phyloP scores from a whole-genome alignment of 805 yeast species.

The Ogataea nonfermentans region DNA sequence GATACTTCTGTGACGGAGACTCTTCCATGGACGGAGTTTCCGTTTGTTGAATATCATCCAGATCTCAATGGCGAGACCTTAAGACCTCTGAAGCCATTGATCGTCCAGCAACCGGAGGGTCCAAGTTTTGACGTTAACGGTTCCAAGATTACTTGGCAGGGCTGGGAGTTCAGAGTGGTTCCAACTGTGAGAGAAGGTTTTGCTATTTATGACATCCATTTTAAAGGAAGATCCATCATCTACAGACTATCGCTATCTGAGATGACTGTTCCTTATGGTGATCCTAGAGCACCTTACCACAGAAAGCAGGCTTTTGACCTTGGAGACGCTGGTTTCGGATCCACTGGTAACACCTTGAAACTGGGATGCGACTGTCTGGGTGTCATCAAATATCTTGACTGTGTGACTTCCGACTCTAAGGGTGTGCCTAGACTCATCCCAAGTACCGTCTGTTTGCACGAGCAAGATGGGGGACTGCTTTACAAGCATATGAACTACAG shows the following conservation, averaged over 20 bases:
- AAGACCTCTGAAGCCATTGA: conserved; percentile 68
- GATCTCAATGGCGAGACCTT: conserved; percentile 56
- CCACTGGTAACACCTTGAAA: conserved; percentile 61
- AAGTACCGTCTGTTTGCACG: conserved; percentile 77
- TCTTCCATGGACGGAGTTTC: conserved; percentile 57
- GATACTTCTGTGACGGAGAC: conserved; percentile 59
- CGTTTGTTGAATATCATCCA: conserved; percentile 71
- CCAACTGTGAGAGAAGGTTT: conserved; percentile 77
- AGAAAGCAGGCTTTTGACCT: conserved; percentile 85
- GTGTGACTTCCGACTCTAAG: conserved; percentile 48
- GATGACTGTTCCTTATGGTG: conserved; percentile 89
- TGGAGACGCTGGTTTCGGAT: conserved; percentile 85
- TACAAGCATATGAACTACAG: conserved; percentile 82
- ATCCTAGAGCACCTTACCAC: conserved; percentile 79
- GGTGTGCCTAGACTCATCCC: conserved; percentile 65
- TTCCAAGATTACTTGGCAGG: conserved; percentile 72
- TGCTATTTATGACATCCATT: conserved; percentile 67
- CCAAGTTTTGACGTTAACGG: conserved; percentile 65
- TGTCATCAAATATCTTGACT: conserved; percentile 70
- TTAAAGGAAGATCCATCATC: conserved; percentile 73
- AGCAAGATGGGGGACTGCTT: conserved; percentile 72
- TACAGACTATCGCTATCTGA: conserved; percentile 74
- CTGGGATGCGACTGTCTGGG: conserved; percentile 86
- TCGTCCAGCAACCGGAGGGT: conserved; percentile 76
- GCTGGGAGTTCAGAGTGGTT: conserved; percentile 75